Evolutionary conservation across 495 filamentous ascomycete species (phyloP).

Genomic region (Emericellopsis terricola): DNA sequence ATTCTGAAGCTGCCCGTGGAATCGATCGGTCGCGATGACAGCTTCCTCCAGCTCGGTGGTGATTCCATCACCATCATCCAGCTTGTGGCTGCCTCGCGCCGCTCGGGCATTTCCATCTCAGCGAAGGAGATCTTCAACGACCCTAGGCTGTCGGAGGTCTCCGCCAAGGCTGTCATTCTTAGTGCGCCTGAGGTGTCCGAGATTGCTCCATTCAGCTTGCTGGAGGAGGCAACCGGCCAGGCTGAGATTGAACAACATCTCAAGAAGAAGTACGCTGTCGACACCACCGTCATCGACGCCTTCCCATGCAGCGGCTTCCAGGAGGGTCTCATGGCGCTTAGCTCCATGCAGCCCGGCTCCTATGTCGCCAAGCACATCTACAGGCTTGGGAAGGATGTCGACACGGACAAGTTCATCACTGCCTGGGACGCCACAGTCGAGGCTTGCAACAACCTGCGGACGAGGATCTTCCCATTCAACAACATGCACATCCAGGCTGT

Average conservation of each 20-base stretch:
- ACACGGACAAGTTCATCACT: not conserved
- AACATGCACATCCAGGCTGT: not conserved
- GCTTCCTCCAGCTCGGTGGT: slow-evolving; percentile 26
- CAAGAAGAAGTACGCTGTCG: slow-evolving; percentile 5
- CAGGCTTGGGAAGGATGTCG: not conserved
- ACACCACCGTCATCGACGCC: no score
- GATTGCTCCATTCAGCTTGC: not conserved
- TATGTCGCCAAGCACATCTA: slow-evolving; percentile 1
- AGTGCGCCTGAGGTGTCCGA: not conserved
- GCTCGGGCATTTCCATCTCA: not conserved
- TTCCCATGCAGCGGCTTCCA: not conserved
- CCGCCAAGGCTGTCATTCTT: slow-evolving; percentile 1
- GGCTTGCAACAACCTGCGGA: not conserved
- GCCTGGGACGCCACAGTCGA: not conserved
- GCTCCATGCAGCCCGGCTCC: slow-evolving; percentile 4
- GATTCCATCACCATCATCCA: slow-evolving; percentile 21
- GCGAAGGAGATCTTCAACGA: not conserved
- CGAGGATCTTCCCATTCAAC: not conserved
- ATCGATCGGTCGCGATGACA: slow-evolving; percentile 19
- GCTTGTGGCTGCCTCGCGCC: slow-evolving; percentile 20
- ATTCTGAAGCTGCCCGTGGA: slow-evolving; percentile 19
- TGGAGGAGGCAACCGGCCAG: not conserved
- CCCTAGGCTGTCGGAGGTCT: not conserved
- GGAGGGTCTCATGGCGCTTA: slow-evolving; percentile 21
- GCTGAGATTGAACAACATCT: slow-evolving; percentile 22